Percentiles rank a stretch among this genome's conserved stretches.
Evolutionary conservation across 495 filamentous ascomycete species (phyloP).

Genomic region (Neurospora sp.): DNA sequence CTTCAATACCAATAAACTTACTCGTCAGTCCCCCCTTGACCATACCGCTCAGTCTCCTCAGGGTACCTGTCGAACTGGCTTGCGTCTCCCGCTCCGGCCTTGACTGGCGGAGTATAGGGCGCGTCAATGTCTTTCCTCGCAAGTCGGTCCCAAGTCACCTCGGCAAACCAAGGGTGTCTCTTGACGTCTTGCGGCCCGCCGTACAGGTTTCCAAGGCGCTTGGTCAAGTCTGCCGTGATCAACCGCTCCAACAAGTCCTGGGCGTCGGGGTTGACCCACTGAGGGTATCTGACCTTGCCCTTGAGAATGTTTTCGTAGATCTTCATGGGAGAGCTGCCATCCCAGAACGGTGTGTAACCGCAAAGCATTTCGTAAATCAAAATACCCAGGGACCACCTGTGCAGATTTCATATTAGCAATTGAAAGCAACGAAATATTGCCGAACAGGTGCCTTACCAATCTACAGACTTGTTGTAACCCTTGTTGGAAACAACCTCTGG

Average conservation of each 20-base stretch:
- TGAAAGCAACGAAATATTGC: background rate
- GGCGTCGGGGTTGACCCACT: conserved; percentile 89
- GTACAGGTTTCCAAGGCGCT: conserved; percentile 87
- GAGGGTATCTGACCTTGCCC: conserved; percentile 88
- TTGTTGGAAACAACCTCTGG: conserved; percentile 96
- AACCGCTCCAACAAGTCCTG: conserved; percentile 84
- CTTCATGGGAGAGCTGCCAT: conserved; percentile 92
- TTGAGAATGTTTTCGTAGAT: conserved; percentile 98
- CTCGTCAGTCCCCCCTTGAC: conserved; percentile 65
- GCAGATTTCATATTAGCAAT: background rate
- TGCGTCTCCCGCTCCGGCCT: conserved; percentile 84
- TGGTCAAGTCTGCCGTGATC: conserved; percentile 91
- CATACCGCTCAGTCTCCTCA: conserved; percentile 90
- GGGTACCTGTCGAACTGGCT: conserved; percentile 98
- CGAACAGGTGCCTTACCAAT: conserved; percentile 59
- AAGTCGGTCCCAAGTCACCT: conserved; percentile 95
- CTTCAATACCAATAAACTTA: conserved; percentile 42
- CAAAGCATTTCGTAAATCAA: conserved; percentile 99
- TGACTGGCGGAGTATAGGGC: conserved; percentile 93
- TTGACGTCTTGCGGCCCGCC: conserved; percentile 91
- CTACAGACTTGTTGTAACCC: conserved; percentile 98
- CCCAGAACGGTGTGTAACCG: conserved; percentile 98
- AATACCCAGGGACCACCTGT: conserved; percentile 96
- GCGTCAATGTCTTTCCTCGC: conserved; percentile 95
- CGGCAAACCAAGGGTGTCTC: conserved; percentile 89